Conservation (phyloP, 2,329 filamentous ascomycete genomes). For the Dactylellina parvicollis region DNA sequence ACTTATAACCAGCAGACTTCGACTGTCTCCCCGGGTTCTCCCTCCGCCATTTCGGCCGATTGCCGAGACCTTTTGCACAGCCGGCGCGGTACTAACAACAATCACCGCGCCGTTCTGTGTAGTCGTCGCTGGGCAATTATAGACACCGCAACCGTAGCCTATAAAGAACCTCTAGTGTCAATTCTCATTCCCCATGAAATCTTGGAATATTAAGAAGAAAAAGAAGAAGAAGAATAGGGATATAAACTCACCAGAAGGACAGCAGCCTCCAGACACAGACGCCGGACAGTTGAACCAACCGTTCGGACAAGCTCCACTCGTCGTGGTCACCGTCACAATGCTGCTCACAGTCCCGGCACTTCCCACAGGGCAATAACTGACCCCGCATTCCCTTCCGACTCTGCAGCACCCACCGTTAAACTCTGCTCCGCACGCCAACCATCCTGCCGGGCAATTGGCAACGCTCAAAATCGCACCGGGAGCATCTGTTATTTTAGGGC, state of each 20-base stretch:
- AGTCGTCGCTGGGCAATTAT: conserved; percentile 34
- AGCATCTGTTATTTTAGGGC: conserved; percentile 37
- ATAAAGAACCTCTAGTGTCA: neutral
- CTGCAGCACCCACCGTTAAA: conserved; percentile 43
- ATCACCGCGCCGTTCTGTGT: conserved; percentile 25
- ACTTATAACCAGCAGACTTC: neutral
- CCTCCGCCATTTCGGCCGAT: conserved; percentile 12
- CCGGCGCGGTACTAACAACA: conserved; percentile 23
- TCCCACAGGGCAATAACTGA: conserved; percentile 40
- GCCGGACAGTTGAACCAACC: conserved; percentile 40
- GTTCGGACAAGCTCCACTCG: conserved; percentile 29
- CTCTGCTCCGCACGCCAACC: conserved; percentile 32
- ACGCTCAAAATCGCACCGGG: conserved; percentile 23
- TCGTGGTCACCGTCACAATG: conserved; percentile 28
- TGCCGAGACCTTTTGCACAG: conserved; percentile 39
- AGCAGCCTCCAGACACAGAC: conserved; percentile 29
- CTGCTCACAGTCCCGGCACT: neutral
- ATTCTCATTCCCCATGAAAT: neutral
- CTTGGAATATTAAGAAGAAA: neutral
- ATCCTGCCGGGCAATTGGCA: conserved; percentile 26
- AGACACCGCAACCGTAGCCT: conserved; percentile 45
- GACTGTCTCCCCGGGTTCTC: neutral
- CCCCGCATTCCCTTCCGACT: conserved; percentile 29
- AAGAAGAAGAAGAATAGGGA: neutral
- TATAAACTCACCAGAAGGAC: conserved; percentile 43